These are phyloP conservation scores for Sinapis alba DNA, from an alignment of 441 rosid genomes.

Conservation along the genomic window DNA sequence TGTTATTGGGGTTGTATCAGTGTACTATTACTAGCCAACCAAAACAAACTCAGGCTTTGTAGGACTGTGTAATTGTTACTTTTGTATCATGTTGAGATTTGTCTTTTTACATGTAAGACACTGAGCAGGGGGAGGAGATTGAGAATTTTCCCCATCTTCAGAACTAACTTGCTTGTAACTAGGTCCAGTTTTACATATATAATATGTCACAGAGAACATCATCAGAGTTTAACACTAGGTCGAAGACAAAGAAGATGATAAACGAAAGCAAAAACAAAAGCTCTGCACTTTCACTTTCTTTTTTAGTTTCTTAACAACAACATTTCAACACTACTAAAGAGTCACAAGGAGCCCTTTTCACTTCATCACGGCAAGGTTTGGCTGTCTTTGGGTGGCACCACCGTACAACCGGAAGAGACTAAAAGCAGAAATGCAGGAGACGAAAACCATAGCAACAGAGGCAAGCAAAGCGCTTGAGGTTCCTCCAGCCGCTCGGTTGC, in stretches of 20 bases:
- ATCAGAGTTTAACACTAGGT: background rate
- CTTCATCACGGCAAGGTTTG: conserved; percentile 45
- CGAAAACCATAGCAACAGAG: conserved; percentile 53
- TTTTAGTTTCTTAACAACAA: background rate
- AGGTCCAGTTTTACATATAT: conserved; percentile 14
- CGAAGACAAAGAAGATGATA: conserved; percentile 4
- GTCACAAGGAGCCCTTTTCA: background rate
- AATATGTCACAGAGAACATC: background rate
- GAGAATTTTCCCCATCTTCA: conserved; percentile 41
- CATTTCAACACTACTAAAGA: background rate
- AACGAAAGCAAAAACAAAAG: background rate
- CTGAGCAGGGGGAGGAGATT: conserved; percentile 21
- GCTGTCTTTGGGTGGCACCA: conserved; percentile 39
- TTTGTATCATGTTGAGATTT: conserved; percentile 12
- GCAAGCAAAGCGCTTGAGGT: conserved; percentile 56
- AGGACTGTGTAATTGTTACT: conserved; percentile 12
- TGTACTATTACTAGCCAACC: background rate
- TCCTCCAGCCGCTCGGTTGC: conserved; percentile 72
- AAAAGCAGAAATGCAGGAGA: conserved; percentile 76
- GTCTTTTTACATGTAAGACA: conserved; percentile 18
- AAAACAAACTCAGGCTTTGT: conserved; percentile 3
- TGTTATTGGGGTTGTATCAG: conserved; percentile 12
- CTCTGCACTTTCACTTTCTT: conserved; percentile 11
- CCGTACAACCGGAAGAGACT: conserved; percentile 83
- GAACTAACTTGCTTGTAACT: conserved; percentile 53